Percentiles rank a stretch among this genome's conserved stretches.
Conservation (phyloP, 345 rosid species). For the Acer negundo region DNA sequence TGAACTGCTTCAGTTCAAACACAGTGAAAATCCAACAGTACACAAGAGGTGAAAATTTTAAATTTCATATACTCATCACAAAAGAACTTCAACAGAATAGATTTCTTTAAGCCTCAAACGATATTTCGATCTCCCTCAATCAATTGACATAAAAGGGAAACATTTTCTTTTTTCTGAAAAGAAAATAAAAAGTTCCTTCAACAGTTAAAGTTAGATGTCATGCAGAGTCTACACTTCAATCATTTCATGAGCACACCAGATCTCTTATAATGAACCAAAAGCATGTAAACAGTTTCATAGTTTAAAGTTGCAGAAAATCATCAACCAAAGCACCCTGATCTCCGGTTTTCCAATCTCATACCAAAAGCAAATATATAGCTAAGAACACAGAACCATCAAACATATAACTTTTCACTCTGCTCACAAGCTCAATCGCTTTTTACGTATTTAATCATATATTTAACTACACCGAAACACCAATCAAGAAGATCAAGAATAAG, state of each 20-base stretch:
- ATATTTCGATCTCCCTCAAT: background rate
- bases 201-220: background rate
- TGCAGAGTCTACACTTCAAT: background rate
- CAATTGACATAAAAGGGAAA: background rate
- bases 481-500: slow-evolving; percentile 5
- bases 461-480: background rate
- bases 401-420: slow-evolving; percentile 2
- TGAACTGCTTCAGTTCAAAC: background rate
- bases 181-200: background rate
- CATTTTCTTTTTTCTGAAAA: background rate
- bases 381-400: background rate
- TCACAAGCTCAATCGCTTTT: background rate
- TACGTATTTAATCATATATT: background rate
- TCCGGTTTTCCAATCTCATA: background rate
- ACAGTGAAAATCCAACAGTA: background rate
- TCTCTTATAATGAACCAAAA: background rate
- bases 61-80: background rate
- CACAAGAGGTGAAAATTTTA: background rate
- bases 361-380: slow-evolving; percentile 1
- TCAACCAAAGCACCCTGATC: background rate
- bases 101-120: background rate
- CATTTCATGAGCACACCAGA: background rate
- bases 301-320: background rate
- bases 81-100: background rate
- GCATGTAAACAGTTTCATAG: background rate